Percentiles rank a stretch among this genome's conserved stretches.
phyloP scores from a whole-genome alignment of 495 filamentous ascomycete species.

The Hypoxylon fuscum region DNA sequence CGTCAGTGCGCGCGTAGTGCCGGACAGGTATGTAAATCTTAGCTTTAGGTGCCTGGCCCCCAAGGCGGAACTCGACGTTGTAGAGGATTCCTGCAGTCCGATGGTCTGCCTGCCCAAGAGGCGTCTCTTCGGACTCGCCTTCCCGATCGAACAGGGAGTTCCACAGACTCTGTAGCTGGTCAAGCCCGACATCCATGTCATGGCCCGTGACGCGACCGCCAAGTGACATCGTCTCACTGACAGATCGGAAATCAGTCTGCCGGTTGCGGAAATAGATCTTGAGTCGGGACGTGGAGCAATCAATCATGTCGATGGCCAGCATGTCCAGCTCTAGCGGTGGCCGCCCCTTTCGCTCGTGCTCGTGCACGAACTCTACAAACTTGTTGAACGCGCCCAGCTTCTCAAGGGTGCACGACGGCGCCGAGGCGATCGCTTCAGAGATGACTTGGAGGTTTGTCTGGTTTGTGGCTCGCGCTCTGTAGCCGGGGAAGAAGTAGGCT shows the following conservation, averaged over 20 bases:
- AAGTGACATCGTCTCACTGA: conserved; percentile 44
- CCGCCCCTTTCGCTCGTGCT: conserved; percentile 3
- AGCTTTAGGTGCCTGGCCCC: conserved; percentile 30
- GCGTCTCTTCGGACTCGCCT: conserved; percentile 10
- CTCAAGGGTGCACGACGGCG: conserved; percentile 12
- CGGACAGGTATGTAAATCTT: conserved; percentile 50
- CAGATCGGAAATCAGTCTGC: conserved; percentile 41
- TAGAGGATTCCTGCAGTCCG: conserved; percentile 51
- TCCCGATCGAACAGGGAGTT: conserved; percentile 24
- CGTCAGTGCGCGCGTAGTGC: conserved; percentile 44
- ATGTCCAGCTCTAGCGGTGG: conserved; percentile 37
- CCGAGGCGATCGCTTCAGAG: conserved; percentile 25
- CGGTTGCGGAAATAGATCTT: conserved; percentile 50
- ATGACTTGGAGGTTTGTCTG: conserved; percentile 32
- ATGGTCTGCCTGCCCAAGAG: conserved; percentile 33
- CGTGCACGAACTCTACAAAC: conserved; percentile 18
- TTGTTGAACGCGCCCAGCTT: conserved; percentile 19
- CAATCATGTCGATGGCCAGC: conserved; percentile 48
- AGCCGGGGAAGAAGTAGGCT: conserved; percentile 43
- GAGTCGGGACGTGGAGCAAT: conserved; percentile 41
- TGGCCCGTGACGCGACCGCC: conserved; percentile 25
- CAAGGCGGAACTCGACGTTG: conserved; percentile 46
- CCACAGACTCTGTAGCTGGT: conserved; percentile 26
- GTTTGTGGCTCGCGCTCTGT: conserved; percentile 28
- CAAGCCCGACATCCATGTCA: conserved; percentile 23